These are phyloP conservation scores for Aspergillus saccharolyticus DNA, from an alignment of 495 filamentous ascomycete species.

Conservation along the genomic window DNA sequence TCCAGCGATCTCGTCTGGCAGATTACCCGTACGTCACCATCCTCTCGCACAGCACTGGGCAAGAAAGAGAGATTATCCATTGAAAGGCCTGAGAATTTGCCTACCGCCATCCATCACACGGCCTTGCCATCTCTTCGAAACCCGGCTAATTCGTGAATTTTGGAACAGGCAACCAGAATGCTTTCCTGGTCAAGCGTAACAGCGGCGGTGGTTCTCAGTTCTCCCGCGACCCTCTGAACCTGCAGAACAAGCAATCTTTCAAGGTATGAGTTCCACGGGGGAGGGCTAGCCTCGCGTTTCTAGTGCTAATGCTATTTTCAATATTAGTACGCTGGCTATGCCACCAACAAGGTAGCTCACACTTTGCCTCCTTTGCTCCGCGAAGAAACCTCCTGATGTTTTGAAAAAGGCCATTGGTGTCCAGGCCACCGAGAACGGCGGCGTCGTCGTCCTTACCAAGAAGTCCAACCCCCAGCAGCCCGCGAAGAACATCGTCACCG, in stretches of 20 bases:
- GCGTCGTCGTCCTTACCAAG: constrained; percentile 76
- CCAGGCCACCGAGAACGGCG: constrained; percentile 58
- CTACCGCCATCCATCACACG: neutral
- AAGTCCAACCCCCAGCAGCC: constrained; percentile 69
- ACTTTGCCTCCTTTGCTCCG: neutral
- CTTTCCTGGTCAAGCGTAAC: constrained; percentile 87
- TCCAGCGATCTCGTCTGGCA: constrained; percentile 90
- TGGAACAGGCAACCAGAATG: constrained; percentile 65
- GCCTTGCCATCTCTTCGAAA: neutral
- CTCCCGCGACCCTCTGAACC: constrained; percentile 89
- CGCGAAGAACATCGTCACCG: constrained; percentile 54
- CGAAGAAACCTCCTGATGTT: constrained; percentile 6
- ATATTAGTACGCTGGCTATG: constrained; percentile 85
- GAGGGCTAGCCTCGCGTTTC: neutral
- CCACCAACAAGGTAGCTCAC: constrained; percentile 82
- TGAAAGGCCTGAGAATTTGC: neutral
- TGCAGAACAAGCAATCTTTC: constrained; percentile 81
- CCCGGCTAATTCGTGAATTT: constrained; percentile 17
- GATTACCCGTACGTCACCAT: constrained; percentile 66
- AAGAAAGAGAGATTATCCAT: neutral
- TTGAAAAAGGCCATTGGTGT: constrained; percentile 73
- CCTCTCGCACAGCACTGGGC: neutral
- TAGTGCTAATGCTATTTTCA: constrained; percentile 26
- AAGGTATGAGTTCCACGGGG: constrained; percentile 55
- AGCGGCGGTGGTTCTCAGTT: constrained; percentile 70